Conservation (phyloP, 164 flowering plant species). For the Tinospora cordifolia region DNA sequence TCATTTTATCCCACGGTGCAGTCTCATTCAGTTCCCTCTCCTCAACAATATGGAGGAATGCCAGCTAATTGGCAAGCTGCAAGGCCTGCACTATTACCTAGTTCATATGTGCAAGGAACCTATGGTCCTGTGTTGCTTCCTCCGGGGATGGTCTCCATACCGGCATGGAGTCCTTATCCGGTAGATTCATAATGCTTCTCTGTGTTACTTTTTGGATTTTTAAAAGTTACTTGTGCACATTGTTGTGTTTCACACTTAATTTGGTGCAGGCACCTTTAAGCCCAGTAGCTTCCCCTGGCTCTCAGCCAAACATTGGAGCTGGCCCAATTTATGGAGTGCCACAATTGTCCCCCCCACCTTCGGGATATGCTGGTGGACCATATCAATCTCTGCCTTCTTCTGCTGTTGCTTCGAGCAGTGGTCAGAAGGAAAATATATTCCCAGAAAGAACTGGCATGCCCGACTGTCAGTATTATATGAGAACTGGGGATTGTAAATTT, state of each 20-base stretch:
- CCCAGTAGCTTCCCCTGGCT: conserved; percentile 47
- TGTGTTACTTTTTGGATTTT: not conserved
- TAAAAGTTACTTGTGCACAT: not conserved
- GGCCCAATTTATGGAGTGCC: conserved; percentile 49
- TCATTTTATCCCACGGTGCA: conserved; percentile 49
- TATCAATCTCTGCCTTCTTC: conserved; percentile 39
- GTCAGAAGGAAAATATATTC: conserved; percentile 46
- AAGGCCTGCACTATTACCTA: conserved; percentile 58
- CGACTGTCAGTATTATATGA: conserved; percentile 82
- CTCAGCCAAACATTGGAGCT: conserved; percentile 47
- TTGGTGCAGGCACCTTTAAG: conserved; percentile 49
- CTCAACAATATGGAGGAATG: conserved; percentile 62
- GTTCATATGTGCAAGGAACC: conserved; percentile 68
- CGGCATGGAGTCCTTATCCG: conserved; percentile 66
- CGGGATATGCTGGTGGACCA: conserved; percentile 47
- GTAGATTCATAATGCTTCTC: conserved; percentile 28
- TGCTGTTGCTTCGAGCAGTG: conserved; percentile 42
- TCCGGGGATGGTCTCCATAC: conserved; percentile 56
- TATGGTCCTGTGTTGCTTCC: conserved; percentile 62
- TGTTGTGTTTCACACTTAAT: conserved; percentile 2
- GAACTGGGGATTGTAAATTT: conserved; percentile 87
- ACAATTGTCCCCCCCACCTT: conserved; percentile 53
- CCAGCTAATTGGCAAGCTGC: conserved; percentile 54
- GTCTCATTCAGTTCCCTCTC: conserved; percentile 52
- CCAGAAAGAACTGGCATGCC: conserved; percentile 93